Evolutionary conservation across 352 stramenopile species (phyloP), one percentile per base, ranked within the genome.

Genomic region (Globisporangium spinosum): DNA sequence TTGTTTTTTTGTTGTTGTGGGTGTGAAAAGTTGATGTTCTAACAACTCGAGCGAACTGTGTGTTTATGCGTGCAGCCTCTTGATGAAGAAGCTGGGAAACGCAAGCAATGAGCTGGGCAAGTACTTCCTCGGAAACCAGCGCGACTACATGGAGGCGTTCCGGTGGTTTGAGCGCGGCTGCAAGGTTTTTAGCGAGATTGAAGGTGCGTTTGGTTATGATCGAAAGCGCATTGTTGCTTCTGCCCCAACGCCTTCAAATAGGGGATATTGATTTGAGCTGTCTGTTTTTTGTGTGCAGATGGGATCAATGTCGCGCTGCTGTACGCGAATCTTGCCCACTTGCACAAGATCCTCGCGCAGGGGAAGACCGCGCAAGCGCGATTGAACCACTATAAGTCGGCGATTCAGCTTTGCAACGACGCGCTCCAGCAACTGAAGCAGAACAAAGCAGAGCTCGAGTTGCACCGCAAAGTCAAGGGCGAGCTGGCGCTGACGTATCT

Each of bases 1-100:
- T 15, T 56, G 49, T 17, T 56, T 7, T 59, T 22, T 62, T 73
- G 49, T 20, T 75, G 35, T 53, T 34, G n/a, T 47, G 54, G 54
- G 20, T 23, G 10, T 22, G 25, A 47, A 2, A 29, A 38, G 22
- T 35, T 23, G 17, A 22, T 58, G n/a, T 38, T 38, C 58, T 76
- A 64, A 78, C 22, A 64, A 78, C 22, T 34, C 43, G 22, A 23
- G 17, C 20, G 9, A 54, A 67, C 40, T 63, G 35, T 45, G 54
- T 55, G 38, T 54, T 15, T 65, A 10, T 58, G 63, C 72, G 54
- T 65, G 38, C 75, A 94, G 87, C 34, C 64, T 88, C 45, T 64
- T 95, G 61, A 92, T 95, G 84, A 95, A 94, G 67, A 95, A 95
- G 55, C 70, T 95, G 0, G 87, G 87, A n/a, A 95, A 95, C 35